phyloP scores from a whole-genome alignment of 139 green algal species.

The Micromonas pusilla region DNA sequence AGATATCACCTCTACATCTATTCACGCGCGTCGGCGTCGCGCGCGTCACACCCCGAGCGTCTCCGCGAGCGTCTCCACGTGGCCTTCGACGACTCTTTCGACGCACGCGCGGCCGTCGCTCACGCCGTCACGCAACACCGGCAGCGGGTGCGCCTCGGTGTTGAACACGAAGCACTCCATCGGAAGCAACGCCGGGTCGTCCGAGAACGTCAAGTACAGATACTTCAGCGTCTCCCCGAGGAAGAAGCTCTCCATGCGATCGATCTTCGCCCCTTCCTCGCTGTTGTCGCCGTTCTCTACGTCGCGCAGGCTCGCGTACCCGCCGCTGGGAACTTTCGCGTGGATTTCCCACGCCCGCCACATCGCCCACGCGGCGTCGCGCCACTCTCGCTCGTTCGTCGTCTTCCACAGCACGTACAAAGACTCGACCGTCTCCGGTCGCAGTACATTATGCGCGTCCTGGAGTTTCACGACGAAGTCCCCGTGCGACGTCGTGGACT shows the following conservation, averaged over 20 bases:
- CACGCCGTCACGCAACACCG: not conserved
- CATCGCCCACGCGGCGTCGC: slow-evolving; percentile 61
- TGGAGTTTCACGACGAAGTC: slow-evolving; percentile 32
- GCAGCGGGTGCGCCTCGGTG: slow-evolving; percentile 70
- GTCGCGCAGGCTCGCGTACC: not conserved
- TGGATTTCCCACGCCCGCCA: slow-evolving; percentile 58
- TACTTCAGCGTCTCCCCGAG: slow-evolving; percentile 74
- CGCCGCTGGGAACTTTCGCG: slow-evolving; percentile 44
- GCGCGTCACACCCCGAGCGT: too few relatives aligned
- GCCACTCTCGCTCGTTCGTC: slow-evolving; percentile 52
- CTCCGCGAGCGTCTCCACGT: not conserved
- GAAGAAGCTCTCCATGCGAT: slow-evolving; percentile 52
- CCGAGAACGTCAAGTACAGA: slow-evolving; percentile 64
- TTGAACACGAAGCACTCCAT: slow-evolving; percentile 73
- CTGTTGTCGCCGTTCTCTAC: not conserved
- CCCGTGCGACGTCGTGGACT: too few relatives aligned
- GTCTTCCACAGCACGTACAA: slow-evolving; percentile 53
- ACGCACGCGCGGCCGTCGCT: not conserved
- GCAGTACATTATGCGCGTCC: slow-evolving; percentile 50
- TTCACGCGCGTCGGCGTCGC: too few relatives aligned
- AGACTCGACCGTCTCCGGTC: slow-evolving; percentile 62
- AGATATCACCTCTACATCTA: too few relatives aligned
- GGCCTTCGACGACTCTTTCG: not conserved
- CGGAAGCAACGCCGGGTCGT: slow-evolving; percentile 34
- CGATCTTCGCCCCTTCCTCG: not conserved